Percentiles rank a stretch among this genome's conserved stretches.
phyloP scores from a whole-genome alignment of 306 rosid genomes.

The Trichosanthes cucumerina region DNA sequence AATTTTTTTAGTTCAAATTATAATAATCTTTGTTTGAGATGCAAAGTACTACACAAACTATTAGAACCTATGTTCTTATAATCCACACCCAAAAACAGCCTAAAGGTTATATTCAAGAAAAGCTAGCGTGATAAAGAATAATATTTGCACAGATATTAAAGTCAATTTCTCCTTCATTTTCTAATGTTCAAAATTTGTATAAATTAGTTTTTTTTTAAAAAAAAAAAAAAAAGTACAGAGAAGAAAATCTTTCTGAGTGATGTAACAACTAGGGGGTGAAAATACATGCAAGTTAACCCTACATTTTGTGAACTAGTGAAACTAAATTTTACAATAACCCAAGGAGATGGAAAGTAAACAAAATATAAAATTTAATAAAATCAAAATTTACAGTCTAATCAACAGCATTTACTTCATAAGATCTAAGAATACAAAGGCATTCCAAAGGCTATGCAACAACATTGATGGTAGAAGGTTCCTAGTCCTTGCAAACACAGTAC shows the following conservation, averaged over 20 bases:
- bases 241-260: too few relatives aligned
- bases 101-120: too few relatives aligned
- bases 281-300: background rate
- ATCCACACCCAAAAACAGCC: too few relatives aligned
- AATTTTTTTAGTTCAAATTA: too few relatives aligned
- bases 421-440: constrained; percentile 77
- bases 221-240: too few relatives aligned
- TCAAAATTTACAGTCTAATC: constrained; percentile 5
- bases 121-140: too few relatives aligned
- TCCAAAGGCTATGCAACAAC: constrained; percentile 98
- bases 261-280: background rate
- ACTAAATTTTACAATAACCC: background rate
- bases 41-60: too few relatives aligned
- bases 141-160: too few relatives aligned
- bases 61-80: too few relatives aligned
- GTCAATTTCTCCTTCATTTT: background rate
- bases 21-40: too few relatives aligned
- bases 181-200: background rate
- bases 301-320: background rate
- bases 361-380: background rate
- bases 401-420: constrained; percentile 43
- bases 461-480: constrained; percentile 84
- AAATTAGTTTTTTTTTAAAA: too few relatives aligned
- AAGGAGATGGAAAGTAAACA: background rate
- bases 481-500: constrained; percentile 68